Evolutionary conservation across 2,329 filamentous ascomycete species (phyloP), one percentile per base, ranked within the genome.

Genomic region (Alternaria hordeiaustralica): DNA sequence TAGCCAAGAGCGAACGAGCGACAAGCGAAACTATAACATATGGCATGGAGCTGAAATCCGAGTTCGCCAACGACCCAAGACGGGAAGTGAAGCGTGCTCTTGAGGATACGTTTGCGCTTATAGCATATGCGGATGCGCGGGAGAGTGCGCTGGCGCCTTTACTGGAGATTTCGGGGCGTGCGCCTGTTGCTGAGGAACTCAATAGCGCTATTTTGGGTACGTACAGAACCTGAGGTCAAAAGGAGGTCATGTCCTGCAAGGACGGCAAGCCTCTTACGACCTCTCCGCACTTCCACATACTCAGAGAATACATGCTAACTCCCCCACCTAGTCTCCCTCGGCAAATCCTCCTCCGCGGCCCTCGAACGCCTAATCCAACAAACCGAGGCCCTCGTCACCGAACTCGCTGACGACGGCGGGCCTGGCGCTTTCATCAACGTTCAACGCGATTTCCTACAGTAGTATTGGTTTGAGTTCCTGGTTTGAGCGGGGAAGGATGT

Each of bases 241-340:
- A n/a, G n/a, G n/a, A n/a, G n/a, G n/a, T n/a, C n/a, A n/a, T n/a
- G n/a, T n/a, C n/a, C n/a, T n/a, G n/a, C n/a, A n/a, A n/a, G n/a
- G n/a, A n/a, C n/a, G n/a, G n/a, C n/a, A n/a, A n/a, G n/a, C n/a
- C n/a, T n/a, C n/a, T n/a, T n/a, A n/a, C n/a, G n/a, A n/a, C n/a
- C n/a, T n/a, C n/a, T n/a, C n/a, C n/a, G n/a, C n/a, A n/a, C n/a
- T n/a, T n/a, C n/a, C n/a, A n/a, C n/a, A n/a, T n/a, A n/a, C n/a
- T n/a, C n/a, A n/a, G n/a, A n/a, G n/a, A n/a, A n/a, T n/a, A n/a
- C n/a, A n/a, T n/a, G n/a, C n/a, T n/a, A n/a, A n/a, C n/a, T n/a
- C n/a, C n/a, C n/a, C n/a, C n/a, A n/a, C n/a, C n/a, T n/a, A 97
- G 95, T 93, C 45, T 96, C 93, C 1, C 85, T 97, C 3, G 96